phyloP scores from a whole-genome alignment of 164 flowering plant species.

The Tinospora cordifolia region DNA sequence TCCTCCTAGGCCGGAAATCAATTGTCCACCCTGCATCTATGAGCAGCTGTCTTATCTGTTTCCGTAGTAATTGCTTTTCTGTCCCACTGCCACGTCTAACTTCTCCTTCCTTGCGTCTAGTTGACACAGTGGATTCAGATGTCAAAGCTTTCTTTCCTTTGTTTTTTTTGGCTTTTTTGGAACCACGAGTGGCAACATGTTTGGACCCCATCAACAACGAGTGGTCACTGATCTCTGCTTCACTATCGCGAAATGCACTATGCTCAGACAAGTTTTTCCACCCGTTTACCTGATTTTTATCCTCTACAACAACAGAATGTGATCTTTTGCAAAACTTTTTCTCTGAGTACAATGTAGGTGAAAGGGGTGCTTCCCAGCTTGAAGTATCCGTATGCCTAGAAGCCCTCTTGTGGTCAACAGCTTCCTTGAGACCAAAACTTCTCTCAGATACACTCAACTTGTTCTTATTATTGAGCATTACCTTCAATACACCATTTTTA shows the following conservation, averaged over 20 bases:
- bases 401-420: conserved; percentile 21
- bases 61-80: conserved; percentile 45
- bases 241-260: conserved; percentile 22
- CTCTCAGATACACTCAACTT: conserved; percentile 26
- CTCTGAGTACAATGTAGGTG: conserved; percentile 25
- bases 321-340: conserved; percentile 25
- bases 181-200: conserved; percentile 15
- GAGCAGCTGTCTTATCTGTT: conserved; percentile 44
- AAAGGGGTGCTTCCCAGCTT: conserved; percentile 13
- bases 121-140: conserved; percentile 18
- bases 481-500: conserved; percentile 76
- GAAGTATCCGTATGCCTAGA: conserved; percentile 21
- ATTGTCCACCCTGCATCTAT: conserved; percentile 63
- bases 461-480: conserved; percentile 52
- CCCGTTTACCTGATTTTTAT: conserved; percentile 25
- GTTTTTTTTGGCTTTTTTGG: conserved; percentile 21
- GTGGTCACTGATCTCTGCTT: conserved; percentile 34
- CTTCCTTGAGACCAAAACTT: conserved; percentile 18
- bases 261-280: conserved; percentile 26
- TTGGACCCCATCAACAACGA: conserved; percentile 25
- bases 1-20: conserved; percentile 49
- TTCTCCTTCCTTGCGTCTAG: conserved; percentile 27
- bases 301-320: conserved; percentile 20
- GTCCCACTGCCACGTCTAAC: conserved; percentile 13
- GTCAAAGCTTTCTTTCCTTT: conserved; percentile 25